Conservation (phyloP, 2,329 filamentous ascomycete genomes). For the Cladophialophora psammophila region DNA sequence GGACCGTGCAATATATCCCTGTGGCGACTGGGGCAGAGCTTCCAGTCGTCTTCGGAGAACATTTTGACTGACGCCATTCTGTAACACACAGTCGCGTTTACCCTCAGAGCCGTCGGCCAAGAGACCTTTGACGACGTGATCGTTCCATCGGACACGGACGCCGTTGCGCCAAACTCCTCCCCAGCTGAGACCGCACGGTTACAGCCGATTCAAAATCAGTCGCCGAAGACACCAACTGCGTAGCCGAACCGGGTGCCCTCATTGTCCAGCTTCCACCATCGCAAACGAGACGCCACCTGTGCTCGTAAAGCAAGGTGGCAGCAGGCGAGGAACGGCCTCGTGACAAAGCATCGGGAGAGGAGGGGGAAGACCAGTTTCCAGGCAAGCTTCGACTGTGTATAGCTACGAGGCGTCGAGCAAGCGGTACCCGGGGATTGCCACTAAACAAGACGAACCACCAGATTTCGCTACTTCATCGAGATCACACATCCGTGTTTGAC, state of each 20-base stretch:
- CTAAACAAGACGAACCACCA: not conserved
- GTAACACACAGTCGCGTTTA: conserved; percentile 66
- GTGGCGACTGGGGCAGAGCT: not conserved
- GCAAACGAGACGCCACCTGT: not conserved
- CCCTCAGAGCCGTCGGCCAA: conserved; percentile 86
- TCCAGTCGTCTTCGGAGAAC: not conserved
- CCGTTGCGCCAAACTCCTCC: conserved; percentile 10
- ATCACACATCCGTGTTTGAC: not conserved
- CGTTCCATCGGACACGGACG: conserved; percentile 74
- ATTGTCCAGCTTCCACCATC: not conserved
- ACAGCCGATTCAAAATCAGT: conserved; percentile 16
- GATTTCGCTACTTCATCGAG: not conserved
- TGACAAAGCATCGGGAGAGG: not conserved
- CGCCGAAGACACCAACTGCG: conserved; percentile 36
- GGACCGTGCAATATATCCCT: not conserved
- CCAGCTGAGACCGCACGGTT: not conserved
- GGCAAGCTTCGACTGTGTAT: not conserved
- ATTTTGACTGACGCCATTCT: not conserved
- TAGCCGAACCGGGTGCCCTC: conserved; percentile 23
- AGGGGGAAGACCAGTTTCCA: not conserved
- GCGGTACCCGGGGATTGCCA: not conserved
- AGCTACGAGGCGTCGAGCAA: not conserved
- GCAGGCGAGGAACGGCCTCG: not conserved
- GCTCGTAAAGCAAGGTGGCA: not conserved
- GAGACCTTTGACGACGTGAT: conserved; percentile 97